Conservation (phyloP, 2,329 filamentous ascomycete genomes). For the Ceratocystis harringtonii region DNA sequence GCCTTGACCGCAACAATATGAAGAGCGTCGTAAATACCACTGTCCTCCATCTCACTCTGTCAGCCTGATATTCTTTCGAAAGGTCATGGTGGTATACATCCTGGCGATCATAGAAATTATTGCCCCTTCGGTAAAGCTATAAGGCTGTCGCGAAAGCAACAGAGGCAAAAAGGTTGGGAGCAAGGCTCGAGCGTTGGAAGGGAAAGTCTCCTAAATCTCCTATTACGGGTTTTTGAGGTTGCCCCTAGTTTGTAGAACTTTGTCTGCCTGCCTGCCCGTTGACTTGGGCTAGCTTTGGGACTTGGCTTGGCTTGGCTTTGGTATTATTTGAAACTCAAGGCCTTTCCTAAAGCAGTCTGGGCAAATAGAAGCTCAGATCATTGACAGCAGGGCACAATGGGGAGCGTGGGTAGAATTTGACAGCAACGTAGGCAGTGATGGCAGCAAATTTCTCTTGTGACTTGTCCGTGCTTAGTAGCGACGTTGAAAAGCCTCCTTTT, state of each 20-base stretch:
- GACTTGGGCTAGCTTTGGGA: background rate
- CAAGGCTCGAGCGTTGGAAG: background rate
- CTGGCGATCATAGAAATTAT: background rate
- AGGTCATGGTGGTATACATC: background rate
- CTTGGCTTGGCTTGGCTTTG: background rate
- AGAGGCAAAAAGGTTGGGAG: background rate
- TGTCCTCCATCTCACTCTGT: background rate
- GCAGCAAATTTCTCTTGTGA: background rate
- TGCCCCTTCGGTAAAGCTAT: background rate
- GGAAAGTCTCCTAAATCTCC: background rate
- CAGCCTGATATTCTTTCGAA: background rate
- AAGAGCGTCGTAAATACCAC: background rate
- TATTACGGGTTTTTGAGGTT: background rate
- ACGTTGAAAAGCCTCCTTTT: background rate
- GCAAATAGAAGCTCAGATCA: background rate
- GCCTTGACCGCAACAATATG: background rate
- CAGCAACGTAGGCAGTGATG: constrained; percentile 1
- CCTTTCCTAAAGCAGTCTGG: background rate
- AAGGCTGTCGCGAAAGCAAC: constrained; percentile 3
- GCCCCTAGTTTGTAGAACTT: background rate
- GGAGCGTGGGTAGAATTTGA: background rate
- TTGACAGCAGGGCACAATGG: background rate
- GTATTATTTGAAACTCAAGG: background rate
- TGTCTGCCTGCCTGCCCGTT: background rate
- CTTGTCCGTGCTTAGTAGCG: background rate